Conservation (phyloP, 192 early-diverging fungal genomes). For the Entomortierella beljakovae region DNA sequence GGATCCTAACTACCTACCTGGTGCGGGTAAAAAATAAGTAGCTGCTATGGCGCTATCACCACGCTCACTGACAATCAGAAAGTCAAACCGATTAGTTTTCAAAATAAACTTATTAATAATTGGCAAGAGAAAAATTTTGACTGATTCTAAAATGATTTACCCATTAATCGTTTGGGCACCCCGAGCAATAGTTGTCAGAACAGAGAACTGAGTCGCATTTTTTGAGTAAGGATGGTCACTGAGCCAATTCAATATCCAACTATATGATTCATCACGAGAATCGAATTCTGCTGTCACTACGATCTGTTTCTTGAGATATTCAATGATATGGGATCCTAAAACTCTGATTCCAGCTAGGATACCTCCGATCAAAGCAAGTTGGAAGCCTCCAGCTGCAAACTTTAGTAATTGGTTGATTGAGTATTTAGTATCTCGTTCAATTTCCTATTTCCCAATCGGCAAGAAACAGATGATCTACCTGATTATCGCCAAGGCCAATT, state of each 20-base stretch:
- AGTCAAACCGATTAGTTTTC: too few species aligned
- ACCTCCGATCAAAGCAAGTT: constrained; percentile 60
- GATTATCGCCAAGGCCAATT: constrained; percentile 49
- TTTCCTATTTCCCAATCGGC: too few species aligned
- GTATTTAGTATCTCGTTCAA: too few species aligned
- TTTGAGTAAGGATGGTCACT: constrained; percentile 61
- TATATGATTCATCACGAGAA: constrained; percentile 66
- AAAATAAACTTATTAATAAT: too few species aligned
- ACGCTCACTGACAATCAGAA: constrained; percentile 28
- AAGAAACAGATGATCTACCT: constrained; percentile 18
- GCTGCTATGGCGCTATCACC: constrained; percentile 42
- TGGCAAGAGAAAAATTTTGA: too few species aligned
- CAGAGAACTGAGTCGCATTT: constrained; percentile 62
- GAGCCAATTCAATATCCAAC: constrained; percentile 63
- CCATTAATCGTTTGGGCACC: constrained; percentile 59
- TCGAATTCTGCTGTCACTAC: constrained; percentile 66
- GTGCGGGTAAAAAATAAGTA: constrained; percentile 69
- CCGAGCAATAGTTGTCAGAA: constrained; percentile 60
- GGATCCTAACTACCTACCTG: constrained; percentile 43
- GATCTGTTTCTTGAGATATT: constrained; percentile 58
- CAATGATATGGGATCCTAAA: constrained; percentile 56
- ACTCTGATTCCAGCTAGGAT: constrained; percentile 33
- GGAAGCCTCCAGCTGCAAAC: constrained; percentile 63
- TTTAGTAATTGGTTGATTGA: neutral
- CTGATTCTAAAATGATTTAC: too few species aligned